Evolutionary conservation across 108 stramenopile genomes (phyloP).

Genomic region (Schizochytrium sp.): DNA sequence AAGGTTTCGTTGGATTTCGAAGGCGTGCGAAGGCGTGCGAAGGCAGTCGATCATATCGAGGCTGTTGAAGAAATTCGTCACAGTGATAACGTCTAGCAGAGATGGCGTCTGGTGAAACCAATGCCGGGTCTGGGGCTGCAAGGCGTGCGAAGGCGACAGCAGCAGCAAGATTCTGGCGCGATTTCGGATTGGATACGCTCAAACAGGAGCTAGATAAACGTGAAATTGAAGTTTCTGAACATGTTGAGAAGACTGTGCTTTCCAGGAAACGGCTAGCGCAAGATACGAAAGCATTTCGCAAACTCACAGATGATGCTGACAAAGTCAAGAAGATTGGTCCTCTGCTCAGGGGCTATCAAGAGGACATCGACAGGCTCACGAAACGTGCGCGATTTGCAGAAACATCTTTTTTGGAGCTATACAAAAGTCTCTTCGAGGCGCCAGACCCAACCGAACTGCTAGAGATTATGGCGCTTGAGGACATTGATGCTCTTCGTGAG

Average conservation of each 20-base stretch:
- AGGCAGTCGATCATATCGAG: no score
- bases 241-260: constrained; percentile 29
- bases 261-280: constrained; percentile 15
- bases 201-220: neutral
- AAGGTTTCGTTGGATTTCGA: no score
- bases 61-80: no score
- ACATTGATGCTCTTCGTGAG: constrained; percentile 66
- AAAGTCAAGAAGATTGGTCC: constrained; percentile 47
- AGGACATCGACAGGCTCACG: constrained; percentile 47
- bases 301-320: constrained; percentile 1
- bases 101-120: no score
- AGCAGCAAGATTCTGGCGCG: constrained; percentile 23
- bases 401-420: neutral
- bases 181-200: neutral
- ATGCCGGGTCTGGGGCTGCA: no score
- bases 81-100: no score
- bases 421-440: constrained; percentile 29
- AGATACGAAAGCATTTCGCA: constrained; percentile 31
- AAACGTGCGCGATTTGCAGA: constrained; percentile 45
- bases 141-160: neutral
- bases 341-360: constrained; percentile 31
- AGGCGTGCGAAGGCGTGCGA: no score
- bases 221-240: constrained; percentile 9
- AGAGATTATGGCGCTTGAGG: neutral
- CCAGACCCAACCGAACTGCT: constrained; percentile 32